Base-by-base conservation (phyloP, 2,329 filamentous ascomycete genomes). In the Aspergillus glaucus region DNA sequence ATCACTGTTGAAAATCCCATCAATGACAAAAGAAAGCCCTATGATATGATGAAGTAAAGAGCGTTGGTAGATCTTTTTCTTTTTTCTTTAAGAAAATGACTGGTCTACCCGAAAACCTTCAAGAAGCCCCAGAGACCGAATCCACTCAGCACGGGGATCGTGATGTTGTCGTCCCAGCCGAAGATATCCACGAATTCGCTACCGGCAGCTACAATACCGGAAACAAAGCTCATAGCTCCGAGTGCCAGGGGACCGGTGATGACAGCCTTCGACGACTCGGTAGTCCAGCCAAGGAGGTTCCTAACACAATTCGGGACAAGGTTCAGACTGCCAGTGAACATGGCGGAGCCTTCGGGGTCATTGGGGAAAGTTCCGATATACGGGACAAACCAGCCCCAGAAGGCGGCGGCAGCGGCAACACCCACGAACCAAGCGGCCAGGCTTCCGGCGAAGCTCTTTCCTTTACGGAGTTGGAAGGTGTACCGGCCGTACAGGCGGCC, bases 131-230 rank as follows among this genome's bases (percentile, higher is more conserved):
- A 95, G 52, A 98, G 83, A 6, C 91, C 91, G 42, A 89, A 71
- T 21, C 91, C 90, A 64, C 89, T 95, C 44, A 98, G 76, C 22
- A 95, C 83, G 2, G 93, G 93, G 68, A 98, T 98, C 44, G 92
- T 97, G 60, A 98, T 75, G 70, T 98, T 98, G 72, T 98, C 93
- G 63, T 98, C 93, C 87, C 89, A 91, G 43, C 90, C 88, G 66
- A 90, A 96, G 0, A 97, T 63, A 71, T 98, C 90, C 42, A 95
- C 78, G 14, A 92, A 86, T 71, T 98, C 93, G 62, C 90, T 96
- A 41, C 84, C 84, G 49, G 90, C 88, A 39, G 90, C 93, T 46
- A 92, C 82, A 40, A 97, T 71, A n/a, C 93, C 93, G 6, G 91
- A 91, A 73, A 87, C 88, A 36, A 95, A 56, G 63, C 89, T 88